Evolutionary conservation across 2,329 filamentous ascomycete species (phyloP).

Genomic region (Aspergillus aculeatus): DNA sequence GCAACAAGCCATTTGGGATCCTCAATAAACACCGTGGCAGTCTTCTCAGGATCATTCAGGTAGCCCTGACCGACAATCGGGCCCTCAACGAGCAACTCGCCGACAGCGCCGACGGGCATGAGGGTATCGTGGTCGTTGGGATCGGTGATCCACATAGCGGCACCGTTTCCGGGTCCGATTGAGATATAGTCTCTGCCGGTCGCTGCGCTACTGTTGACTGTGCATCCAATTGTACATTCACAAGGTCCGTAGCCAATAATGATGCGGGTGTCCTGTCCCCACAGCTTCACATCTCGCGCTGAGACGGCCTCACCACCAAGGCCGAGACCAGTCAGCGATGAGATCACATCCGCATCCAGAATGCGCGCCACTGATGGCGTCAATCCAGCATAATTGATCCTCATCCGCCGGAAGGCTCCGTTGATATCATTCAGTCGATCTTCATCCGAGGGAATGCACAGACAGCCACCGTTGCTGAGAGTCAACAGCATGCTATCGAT

Average conservation of each 20-base stretch:
- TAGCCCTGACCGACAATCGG: conserved; percentile 51
- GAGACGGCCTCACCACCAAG: conserved; percentile 49
- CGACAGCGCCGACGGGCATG: conserved; percentile 46
- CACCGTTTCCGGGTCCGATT: conserved; percentile 40
- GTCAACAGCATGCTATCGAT: conserved; percentile 57
- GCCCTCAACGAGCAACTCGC: conserved; percentile 50
- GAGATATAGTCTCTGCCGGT: conserved; percentile 37
- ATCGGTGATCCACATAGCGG: conserved; percentile 42
- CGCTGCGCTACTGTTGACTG: conserved; percentile 37
- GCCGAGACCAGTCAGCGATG: conserved; percentile 41
- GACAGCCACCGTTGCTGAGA: conserved; percentile 56
- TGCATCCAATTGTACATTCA: conserved; percentile 45
- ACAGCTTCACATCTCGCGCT: conserved; percentile 41
- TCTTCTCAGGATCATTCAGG: conserved; percentile 41
- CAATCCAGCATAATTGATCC: conserved; percentile 57
- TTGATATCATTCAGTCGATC: conserved; percentile 52
- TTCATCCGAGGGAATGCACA: conserved; percentile 57
- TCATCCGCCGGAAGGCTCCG: conserved; percentile 51
- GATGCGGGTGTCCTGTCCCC: conserved; percentile 43
- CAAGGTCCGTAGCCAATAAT: conserved; percentile 47
- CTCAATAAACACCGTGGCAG: conserved; percentile 36
- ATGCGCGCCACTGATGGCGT: conserved; percentile 59
- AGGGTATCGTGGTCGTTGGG: conserved; percentile 38
- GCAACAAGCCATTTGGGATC: conserved; percentile 39
- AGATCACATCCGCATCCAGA: conserved; percentile 43